A percentile compares a stretch with the other conserved stretches of the same genome.
Evolutionary conservation across 192 early-diverging fungal genomes (phyloP).

Genomic region (Podila epicladia): DNA sequence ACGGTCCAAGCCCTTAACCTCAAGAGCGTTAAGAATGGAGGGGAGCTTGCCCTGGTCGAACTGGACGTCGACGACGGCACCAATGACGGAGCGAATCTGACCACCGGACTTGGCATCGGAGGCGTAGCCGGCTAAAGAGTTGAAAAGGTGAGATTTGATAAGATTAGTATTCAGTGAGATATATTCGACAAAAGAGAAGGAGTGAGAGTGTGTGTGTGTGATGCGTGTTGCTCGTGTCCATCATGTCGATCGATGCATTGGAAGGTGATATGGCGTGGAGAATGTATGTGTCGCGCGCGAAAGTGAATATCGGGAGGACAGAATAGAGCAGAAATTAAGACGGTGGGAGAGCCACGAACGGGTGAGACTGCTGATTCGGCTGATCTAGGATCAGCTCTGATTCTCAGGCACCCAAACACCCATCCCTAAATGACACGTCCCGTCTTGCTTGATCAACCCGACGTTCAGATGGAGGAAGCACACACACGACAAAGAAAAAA

Average conservation of each 20-base stretch:
- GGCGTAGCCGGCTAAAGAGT: constrained; percentile 39
- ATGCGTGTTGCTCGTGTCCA: too few species aligned
- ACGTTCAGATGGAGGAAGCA: background rate
- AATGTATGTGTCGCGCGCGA: too few species aligned
- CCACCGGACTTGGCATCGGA: constrained; percentile 47
- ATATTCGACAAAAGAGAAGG: too few species aligned
- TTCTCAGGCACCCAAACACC: background rate
- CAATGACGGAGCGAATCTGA: constrained; percentile 92
- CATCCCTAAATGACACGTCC: background rate
- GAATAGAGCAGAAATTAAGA: too few species aligned
- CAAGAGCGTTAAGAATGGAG: constrained; percentile 96
- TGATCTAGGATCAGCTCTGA: too few species aligned
- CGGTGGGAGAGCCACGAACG: background rate
- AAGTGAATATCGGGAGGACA: too few species aligned
- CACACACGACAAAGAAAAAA: too few species aligned
- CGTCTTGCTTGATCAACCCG: background rate
- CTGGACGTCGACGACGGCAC: constrained; percentile 98
- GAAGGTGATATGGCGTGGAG: too few species aligned
- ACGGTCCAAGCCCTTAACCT: constrained; percentile 79
- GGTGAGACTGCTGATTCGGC: background rate
- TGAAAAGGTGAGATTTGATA: background rate
- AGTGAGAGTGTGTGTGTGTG: too few species aligned
- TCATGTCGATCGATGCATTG: too few species aligned
- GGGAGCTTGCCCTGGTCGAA: constrained; percentile 91
- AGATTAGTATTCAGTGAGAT: background rate